Evolutionary conservation across 2,329 filamentous ascomycete genomes (phyloP).

Genomic region (Rutstroemia sydowiana): DNA sequence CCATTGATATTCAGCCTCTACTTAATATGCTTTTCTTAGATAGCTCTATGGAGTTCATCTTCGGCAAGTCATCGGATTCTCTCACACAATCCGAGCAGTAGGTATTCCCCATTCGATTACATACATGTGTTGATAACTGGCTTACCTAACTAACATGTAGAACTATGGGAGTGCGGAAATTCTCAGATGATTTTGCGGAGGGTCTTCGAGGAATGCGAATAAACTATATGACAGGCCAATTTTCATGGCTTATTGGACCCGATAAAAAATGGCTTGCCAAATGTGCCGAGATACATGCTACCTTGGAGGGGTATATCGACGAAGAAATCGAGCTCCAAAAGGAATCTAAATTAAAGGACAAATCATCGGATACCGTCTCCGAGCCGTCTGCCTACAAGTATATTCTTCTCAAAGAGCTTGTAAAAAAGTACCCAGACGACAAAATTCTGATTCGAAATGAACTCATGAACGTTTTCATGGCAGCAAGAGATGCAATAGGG

Average conservation of each 20-base stretch:
- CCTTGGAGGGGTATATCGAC: slow-evolving; percentile 13
- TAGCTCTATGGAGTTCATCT: slow-evolving; percentile 29
- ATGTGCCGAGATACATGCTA: slow-evolving; percentile 10
- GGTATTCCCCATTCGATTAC: not conserved
- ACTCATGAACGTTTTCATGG: slow-evolving; percentile 29
- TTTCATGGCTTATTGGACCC: slow-evolving; percentile 5
- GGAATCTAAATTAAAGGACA: not conserved
- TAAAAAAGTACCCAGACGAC: slow-evolving; percentile 35
- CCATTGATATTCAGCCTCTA: slow-evolving; percentile 51
- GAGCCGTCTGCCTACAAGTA: slow-evolving; percentile 17
- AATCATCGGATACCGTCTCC: not conserved
- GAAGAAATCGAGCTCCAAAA: slow-evolving; percentile 10
- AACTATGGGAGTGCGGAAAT: not conserved
- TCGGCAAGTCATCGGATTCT: slow-evolving; percentile 28
- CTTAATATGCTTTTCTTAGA: slow-evolving; percentile 60
- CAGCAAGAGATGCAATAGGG: slow-evolving; percentile 35
- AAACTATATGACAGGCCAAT: slow-evolving; percentile 5
- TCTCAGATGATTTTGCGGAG: slow-evolving; percentile 10
- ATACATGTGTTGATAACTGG: not conserved
- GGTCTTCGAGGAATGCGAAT: slow-evolving; percentile 11
- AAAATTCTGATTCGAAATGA: slow-evolving; percentile 31
- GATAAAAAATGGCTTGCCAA: slow-evolving; percentile 8
- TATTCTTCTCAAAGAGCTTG: slow-evolving; percentile 43
- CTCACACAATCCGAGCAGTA: slow-evolving; percentile 6
- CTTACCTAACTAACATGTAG: not conserved